Base-by-base conservation (phyloP, 345 rosid species). In the Dipteronia dyeriana region DNA sequence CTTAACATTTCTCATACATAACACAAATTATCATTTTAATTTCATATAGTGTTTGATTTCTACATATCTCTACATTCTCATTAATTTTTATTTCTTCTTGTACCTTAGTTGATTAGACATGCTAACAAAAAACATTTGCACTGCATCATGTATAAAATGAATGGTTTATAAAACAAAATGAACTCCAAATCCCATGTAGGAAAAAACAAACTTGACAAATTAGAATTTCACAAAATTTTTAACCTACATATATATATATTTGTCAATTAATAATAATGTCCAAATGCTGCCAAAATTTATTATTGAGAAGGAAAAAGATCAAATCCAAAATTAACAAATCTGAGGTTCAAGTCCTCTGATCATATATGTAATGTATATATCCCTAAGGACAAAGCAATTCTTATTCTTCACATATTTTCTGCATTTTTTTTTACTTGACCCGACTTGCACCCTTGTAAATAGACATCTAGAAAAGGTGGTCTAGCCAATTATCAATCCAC, bases 401-500 rank as follows among this genome's bases (percentile, higher is more conserved):
- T 54, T 23, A 34, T 59, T 20, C 34, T 41, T 23, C 67, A 19
- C 14, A 7, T n/a, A 66, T 41, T 71, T 34, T 22, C 51, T 64
- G 43, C 19, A 65, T 29, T 22, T 60, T 56, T 69, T 16, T 19
- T 61, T 13, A 60, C 38, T 16, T 65, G 85, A 77, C 86, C 85
- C 85, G 0, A 7, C 26, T 45, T 85, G 86, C 64, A 63, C 62
- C 84, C 82, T 73, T 62, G 22, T 47, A 8, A 43, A 71, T 47
- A 22, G 84, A 83, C 88, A 85, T 5, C 39, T 9, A 77, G 60
- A 82, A 68, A 45, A 80, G 78, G n/a, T 45, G 66, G 73, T 62
- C 66, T 61, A 83, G 57, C 72, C 77, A 79, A 64, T 75, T 66
- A 86, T 79, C 49, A 29, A 61, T 9, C 74, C 67, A 76, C 29